These are phyloP conservation scores for Fragaria nilgerrensis DNA, from an alignment of 306 rosid species.

Conservation along the genomic window DNA sequence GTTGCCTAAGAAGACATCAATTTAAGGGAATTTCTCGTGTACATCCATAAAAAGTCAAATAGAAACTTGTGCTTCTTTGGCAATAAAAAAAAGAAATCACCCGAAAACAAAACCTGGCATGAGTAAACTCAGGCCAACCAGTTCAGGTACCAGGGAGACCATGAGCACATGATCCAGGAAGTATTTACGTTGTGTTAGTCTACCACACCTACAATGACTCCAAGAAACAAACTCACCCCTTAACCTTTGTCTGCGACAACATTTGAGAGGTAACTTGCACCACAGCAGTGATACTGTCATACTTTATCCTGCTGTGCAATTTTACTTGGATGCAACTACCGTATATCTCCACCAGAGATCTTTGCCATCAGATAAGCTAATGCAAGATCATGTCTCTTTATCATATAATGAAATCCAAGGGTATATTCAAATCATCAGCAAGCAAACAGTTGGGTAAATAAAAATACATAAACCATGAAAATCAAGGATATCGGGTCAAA, in stretches of 20 bases:
- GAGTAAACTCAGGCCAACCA: not conserved
- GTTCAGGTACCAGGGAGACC: not conserved
- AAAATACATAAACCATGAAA: slow-evolving; percentile 22
- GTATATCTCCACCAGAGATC: not conserved
- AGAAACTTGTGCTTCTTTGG: not conserved
- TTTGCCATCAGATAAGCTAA: not conserved
- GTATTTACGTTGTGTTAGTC: not conserved
- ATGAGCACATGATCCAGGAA: not conserved
- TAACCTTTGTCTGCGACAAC: not conserved
- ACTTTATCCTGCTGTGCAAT: not conserved
- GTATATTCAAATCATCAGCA: not conserved
- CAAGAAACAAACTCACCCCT: not conserved
- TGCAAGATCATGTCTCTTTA: not conserved
- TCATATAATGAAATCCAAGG: not conserved
- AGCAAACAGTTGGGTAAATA: not conserved
- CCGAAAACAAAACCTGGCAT: not conserved
- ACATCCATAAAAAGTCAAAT: not conserved
- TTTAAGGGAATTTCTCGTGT: not conserved
- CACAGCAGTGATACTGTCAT: not conserved
- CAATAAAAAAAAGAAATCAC: not conserved
- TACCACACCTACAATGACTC: not conserved
- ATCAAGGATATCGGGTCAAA: not conserved
- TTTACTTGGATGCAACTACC: not conserved
- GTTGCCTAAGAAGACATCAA: not conserved
- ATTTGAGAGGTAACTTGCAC: not conserved